These are phyloP conservation scores for Carallia brachiata DNA, from an alignment of 345 rosid species.

Conservation along the genomic window DNA sequence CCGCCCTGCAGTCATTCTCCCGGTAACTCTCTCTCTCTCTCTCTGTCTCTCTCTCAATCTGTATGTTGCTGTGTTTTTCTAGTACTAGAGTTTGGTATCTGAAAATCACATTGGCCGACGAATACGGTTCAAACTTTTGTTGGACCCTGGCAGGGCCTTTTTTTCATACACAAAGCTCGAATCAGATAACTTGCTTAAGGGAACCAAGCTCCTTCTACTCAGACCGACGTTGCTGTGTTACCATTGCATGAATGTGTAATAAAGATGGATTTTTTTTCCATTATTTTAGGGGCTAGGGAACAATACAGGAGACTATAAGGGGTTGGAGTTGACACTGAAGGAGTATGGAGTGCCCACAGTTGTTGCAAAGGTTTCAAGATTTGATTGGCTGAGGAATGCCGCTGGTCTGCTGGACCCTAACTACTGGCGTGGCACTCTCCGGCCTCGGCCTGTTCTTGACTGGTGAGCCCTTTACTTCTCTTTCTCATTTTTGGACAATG, in stretches of 20 bases:
- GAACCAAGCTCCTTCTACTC: too few relatives aligned
- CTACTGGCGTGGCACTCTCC: slow-evolving; percentile 90
- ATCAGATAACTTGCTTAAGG: too few relatives aligned
- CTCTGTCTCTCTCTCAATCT: neutral
- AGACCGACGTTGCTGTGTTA: neutral
- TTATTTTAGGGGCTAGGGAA: slow-evolving; percentile 80
- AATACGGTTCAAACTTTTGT: too few relatives aligned
- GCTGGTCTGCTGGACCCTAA: slow-evolving; percentile 79
- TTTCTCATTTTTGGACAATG: neutral
- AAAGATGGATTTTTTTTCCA: neutral
- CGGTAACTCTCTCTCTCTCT: slow-evolving; percentile 40
- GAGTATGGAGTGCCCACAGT: slow-evolving; percentile 65
- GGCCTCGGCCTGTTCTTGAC: slow-evolving; percentile 91
- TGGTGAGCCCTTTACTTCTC: slow-evolving; percentile 38
- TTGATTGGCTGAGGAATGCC: slow-evolving; percentile 91
- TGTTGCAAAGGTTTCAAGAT: slow-evolving; percentile 71
- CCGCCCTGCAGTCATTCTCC: slow-evolving; percentile 90
- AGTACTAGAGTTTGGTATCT: too few relatives aligned
- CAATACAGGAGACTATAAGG: slow-evolving; percentile 74
- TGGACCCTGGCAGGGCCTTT: too few relatives aligned
- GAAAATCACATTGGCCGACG: too few relatives aligned
- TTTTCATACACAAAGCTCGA: too few relatives aligned
- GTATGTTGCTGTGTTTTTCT: too few relatives aligned
- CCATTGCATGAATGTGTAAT: neutral
- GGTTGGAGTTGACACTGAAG: slow-evolving; percentile 51